phyloP scores from a whole-genome alignment of 306 rosid genomes.

The Pterocarpus macrocarpus region DNA sequence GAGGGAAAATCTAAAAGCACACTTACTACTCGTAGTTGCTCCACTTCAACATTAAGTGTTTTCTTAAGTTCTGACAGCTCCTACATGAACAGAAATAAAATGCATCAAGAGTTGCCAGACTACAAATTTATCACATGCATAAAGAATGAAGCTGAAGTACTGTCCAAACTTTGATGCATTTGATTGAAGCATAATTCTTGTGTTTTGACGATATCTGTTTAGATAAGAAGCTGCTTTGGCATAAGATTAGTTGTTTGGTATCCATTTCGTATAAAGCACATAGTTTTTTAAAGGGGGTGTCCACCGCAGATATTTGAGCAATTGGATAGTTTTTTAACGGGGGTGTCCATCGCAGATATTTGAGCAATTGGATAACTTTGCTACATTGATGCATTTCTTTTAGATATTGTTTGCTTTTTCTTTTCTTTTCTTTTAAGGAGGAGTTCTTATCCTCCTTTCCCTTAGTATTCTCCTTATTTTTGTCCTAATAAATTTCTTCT shows the following conservation, averaged over 20 bases:
- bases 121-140: conserved; percentile 30
- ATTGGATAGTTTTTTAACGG: background rate
- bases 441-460: too few species aligned
- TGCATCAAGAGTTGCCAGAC: conserved; percentile 28
- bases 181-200: background rate
- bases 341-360: too few species aligned
- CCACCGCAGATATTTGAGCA: too few species aligned
- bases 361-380: background rate
- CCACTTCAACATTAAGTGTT: conserved; percentile 93
- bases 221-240: background rate
- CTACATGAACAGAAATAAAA: conserved; percentile 57
- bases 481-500: background rate
- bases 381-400: background rate
- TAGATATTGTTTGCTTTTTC: too few species aligned
- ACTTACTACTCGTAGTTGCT: conserved; percentile 87
- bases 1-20: conserved; percentile 31
- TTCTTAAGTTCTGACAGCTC: conserved; percentile 92
- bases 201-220: too few species aligned
- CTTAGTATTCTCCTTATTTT: background rate
- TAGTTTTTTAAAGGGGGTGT: too few species aligned
- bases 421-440: too few species aligned
- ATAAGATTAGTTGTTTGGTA: background rate
- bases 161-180: background rate
- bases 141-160: conserved; percentile 2
- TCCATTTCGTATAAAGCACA: background rate